Base-by-base conservation (phyloP, 139 green algal genomes). In the Raphidocelis subcapitata region DNA sequence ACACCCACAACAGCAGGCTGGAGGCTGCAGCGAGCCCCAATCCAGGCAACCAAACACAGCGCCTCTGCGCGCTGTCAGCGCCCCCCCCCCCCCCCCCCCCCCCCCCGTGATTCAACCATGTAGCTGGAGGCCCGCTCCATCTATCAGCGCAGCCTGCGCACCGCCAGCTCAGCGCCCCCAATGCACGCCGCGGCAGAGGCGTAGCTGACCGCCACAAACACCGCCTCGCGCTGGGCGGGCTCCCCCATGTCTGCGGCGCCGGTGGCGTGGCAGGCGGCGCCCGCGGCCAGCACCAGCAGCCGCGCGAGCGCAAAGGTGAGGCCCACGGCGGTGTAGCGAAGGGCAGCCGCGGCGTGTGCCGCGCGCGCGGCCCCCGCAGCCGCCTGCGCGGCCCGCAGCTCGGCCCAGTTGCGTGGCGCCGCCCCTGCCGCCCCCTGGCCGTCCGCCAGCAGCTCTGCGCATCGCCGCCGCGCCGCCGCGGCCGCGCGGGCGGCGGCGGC, bases 271-370 rank as follows among this genome's bases (percentile, higher is more conserved):
- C 41, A 23, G n/a, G n/a, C 65, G 33, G 47, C 46, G 5, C 65
- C 65, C 29, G 62, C 46, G 24, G 62, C 3, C 35, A 72, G 16
- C 32, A 72, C 65, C 1, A 72, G 49, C 18, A 72, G 18, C 49
- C 65, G 49, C 0, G 47, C 65, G 10, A 72, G 49, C 12, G 65
- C 65, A 62, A 72, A 72, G 5, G 65, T 72, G 14, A 72, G 31
- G 4, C 65, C 65, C 46, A 46, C 65, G 10, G 47, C 65, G 3
- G 60, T 12, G 36, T 72, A 46, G 28, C 65, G 59, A 32, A 32
- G 41, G 62, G 3, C 36, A 24, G 52, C 23, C 5, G 52, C 10
- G 3, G 52, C 23, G 23, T 26, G 23, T 14, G 52, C 24, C 52
- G 24, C 12, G n/a, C 8, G 52, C 52, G 24, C 23, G 15, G 24